Evolutionary conservation across 108 stramenopile species (phyloP).

Genomic region (Stephanodiscus minutulus): DNA sequence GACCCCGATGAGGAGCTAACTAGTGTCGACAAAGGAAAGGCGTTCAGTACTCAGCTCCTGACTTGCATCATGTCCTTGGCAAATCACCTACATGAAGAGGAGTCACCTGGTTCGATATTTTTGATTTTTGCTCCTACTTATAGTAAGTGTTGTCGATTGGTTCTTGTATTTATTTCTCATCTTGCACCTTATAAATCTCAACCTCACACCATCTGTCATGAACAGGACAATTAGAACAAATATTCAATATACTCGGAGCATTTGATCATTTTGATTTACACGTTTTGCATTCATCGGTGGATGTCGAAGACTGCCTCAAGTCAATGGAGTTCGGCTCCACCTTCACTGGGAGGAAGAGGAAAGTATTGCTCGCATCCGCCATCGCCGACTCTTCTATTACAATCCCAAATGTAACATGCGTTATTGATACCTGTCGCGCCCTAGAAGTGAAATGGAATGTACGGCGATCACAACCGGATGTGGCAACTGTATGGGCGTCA

Average conservation of each 20-base stretch:
- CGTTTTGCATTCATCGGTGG: slow-evolving; percentile 51
- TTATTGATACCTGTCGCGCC: slow-evolving; percentile 58
- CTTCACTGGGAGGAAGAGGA: slow-evolving; percentile 7
- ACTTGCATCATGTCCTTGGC: slow-evolving; percentile 18
- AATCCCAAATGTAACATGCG: slow-evolving; percentile 49
- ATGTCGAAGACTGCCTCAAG: slow-evolving; percentile 48
- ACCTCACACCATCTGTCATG: not conserved
- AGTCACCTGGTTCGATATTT: slow-evolving; percentile 27
- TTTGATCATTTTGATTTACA: slow-evolving; percentile 21
- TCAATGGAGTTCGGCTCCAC: slow-evolving; percentile 20
- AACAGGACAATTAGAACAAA: slow-evolving; percentile 32
- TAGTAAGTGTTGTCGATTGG: not conserved
- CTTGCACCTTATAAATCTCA: too few species aligned
- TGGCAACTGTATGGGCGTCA: slow-evolving; percentile 42
- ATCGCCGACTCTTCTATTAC: slow-evolving; percentile 59
- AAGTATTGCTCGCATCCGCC: slow-evolving; percentile 53
- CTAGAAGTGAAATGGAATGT: slow-evolving; percentile 50
- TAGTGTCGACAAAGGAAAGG: slow-evolving; percentile 34
- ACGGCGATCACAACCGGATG: slow-evolving; percentile 12
- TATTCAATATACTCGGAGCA: slow-evolving; percentile 24
- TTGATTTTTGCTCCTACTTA: slow-evolving; percentile 55
- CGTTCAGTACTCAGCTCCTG: slow-evolving; percentile 25
- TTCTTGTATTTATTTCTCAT: not conserved
- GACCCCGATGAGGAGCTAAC: slow-evolving; percentile 30
- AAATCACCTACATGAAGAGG: slow-evolving; percentile 18